These are phyloP conservation scores for Houttuynia cordata DNA, from an alignment of 164 flowering plant genomes.

Conservation along the genomic window DNA sequence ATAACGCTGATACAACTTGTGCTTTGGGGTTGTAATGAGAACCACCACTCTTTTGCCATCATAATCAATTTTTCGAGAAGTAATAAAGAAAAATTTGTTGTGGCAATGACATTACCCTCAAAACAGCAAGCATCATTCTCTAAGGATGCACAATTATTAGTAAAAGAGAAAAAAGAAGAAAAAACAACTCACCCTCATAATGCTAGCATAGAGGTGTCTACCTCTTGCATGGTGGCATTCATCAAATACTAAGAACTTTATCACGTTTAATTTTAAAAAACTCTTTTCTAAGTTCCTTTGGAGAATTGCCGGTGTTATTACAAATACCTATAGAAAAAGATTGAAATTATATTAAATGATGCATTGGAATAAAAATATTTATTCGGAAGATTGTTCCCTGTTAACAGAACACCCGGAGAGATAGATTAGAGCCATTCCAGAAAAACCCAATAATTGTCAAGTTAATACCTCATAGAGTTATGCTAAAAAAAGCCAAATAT, in stretches of 20 bases:
- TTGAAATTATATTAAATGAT: neutral
- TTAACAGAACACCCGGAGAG: too few relatives aligned
- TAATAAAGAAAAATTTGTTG: neutral
- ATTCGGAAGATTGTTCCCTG: too few relatives aligned
- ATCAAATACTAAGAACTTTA: slow-evolving; percentile 70
- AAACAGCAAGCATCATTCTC: neutral
- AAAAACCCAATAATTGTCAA: too few relatives aligned
- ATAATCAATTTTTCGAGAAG: too few relatives aligned
- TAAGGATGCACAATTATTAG: neutral
- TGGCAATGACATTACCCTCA: neutral
- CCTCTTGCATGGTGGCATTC: slow-evolving; percentile 92
- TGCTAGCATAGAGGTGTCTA: slow-evolving; percentile 61
- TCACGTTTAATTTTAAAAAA: slow-evolving; percentile 39
- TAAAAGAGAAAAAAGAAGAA: neutral
- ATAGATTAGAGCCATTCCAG: too few relatives aligned
- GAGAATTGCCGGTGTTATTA: slow-evolving; percentile 77
- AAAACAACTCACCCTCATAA: slow-evolving; percentile 49
- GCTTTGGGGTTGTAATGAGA: too few relatives aligned
- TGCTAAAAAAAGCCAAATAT: too few relatives aligned
- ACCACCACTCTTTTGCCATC: too few relatives aligned
- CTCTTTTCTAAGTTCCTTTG: slow-evolving; percentile 55
- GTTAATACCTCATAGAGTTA: too few relatives aligned
- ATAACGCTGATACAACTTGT: too few relatives aligned
- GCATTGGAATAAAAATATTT: neutral
- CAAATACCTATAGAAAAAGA: slow-evolving; percentile 47